A percentile compares a stretch with the other conserved stretches of the same genome.
These are phyloP conservation scores for Rubia yunnanensis DNA, from an alignment of 257 asterid species.

Conservation along the genomic window DNA sequence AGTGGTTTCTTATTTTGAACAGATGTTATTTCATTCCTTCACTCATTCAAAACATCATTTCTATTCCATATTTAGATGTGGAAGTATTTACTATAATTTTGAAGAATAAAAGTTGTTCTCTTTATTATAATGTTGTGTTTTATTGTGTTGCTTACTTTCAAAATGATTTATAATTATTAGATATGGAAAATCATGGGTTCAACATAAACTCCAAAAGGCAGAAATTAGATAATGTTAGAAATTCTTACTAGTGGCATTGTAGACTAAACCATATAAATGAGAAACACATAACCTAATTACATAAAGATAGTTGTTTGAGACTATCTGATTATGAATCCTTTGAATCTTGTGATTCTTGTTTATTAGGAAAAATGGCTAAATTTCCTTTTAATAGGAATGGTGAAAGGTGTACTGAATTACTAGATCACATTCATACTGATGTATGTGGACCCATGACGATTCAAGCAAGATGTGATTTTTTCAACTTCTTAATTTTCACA, in stretches of 20 bases:
- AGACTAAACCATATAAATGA: background rate
- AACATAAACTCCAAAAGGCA: background rate
- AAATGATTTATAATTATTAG: background rate
- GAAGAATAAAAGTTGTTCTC: too few relatives aligned
- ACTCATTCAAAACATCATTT: background rate
- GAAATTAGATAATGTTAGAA: background rate
- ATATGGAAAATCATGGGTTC: background rate
- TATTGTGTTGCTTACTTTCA: too few relatives aligned
- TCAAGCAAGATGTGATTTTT: too few relatives aligned
- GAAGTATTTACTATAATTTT: too few relatives aligned
- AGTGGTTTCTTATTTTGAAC: background rate
- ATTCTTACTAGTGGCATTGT: background rate
- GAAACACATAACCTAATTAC: too few relatives aligned
- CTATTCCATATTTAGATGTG: background rate
- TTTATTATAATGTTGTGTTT: too few relatives aligned
- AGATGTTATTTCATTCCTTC: background rate
- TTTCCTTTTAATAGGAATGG: too few relatives aligned
- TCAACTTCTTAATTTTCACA: too few relatives aligned
- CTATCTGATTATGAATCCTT: background rate
- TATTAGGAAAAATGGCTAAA: background rate
- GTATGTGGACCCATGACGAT: too few relatives aligned
- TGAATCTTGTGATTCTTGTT: background rate
- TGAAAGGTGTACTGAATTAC: too few relatives aligned
- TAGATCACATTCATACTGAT: too few relatives aligned
- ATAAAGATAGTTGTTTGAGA: background rate